Evolutionary conservation across 2,329 filamentous ascomycete species (phyloP), one percentile per base, ranked within the genome.

Genomic region (Eutypa lata): DNA sequence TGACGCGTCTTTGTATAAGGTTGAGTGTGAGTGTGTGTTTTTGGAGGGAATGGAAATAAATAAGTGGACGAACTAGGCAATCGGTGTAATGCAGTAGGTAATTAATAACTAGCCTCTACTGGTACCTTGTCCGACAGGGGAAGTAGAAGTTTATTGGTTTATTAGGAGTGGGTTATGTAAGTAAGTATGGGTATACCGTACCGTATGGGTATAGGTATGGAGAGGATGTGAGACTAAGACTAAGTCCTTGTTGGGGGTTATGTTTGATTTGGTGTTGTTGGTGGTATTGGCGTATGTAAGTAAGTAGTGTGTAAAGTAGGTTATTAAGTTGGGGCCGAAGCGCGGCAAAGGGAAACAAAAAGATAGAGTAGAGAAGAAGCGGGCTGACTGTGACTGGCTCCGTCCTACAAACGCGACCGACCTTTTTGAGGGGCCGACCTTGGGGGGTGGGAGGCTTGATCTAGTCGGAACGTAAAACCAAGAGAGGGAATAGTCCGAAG

Each of bases 341-440:
- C 18, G 18, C 38, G 38, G 38, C 38, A 33, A 37, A 21, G 46
- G 33, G 46, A 21, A 13, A 22, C 26, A 21, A 37, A 48, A 35
- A 35, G 3, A n/a, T n/a, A n/a, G n/a, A n/a, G n/a, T n/a, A 31
- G 26, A 31, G 26, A 6, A 31, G 26, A 31, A 10, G 26, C 26
- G 46, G 46, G 46, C 31, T n/a, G 35, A 31, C 35, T 28, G 31
- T 47, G 26, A 16, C 26, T 46, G 24, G 43, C 50, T 49, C 53
- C 51, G 60, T 60, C 52, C 53, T 60, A 55, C 57, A 59, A 61
- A 58, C 57, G 57, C 58, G 57, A 57, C 60, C 58, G 58, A 45
- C 24, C n/a, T 18, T 22, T 26, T 24, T 26, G 14, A 50, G 43
- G 50, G n/a, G 22, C 28, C 35, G 49, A 28, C 19, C 35, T 19